Conservation (phyloP, 495 filamentous ascomycete genomes). For the Durotheca rogersii region DNA sequence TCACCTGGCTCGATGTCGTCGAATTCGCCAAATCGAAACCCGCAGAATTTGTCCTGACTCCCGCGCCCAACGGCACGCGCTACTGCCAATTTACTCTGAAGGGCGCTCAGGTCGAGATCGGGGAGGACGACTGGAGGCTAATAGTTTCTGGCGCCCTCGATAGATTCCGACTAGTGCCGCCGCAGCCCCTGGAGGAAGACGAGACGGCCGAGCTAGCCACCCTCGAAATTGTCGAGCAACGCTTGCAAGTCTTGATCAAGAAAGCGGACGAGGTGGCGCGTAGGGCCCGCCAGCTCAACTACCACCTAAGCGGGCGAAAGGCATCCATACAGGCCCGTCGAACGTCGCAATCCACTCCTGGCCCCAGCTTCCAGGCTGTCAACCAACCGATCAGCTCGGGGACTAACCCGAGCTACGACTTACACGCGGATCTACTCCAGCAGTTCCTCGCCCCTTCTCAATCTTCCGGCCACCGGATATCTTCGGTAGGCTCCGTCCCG, state of each 20-base stretch:
- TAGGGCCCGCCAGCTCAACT: conserved; percentile 78
- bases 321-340: conserved; percentile 57
- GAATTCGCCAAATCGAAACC: conserved; percentile 80
- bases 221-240: conserved; percentile 77
- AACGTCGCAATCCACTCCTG: conserved; percentile 29
- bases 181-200: conserved; percentile 72
- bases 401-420: conserved; percentile 36
- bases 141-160: conserved; percentile 79
- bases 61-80: conserved; percentile 60
- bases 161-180: conserved; percentile 76
- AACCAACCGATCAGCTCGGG: conserved; percentile 25
- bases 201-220: conserved; percentile 83
- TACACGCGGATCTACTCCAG: conserved; percentile 45
- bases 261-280: conserved; percentile 77
- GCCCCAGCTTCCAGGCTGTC: conserved; percentile 30
- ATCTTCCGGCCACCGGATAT: conserved; percentile 27
- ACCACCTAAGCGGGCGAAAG: conserved; percentile 72
- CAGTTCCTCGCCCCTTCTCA: conserved; percentile 40
- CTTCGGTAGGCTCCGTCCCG: conserved; percentile 31
- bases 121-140: conserved; percentile 81
- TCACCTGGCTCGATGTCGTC: conserved; percentile 83
- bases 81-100: conserved; percentile 81
- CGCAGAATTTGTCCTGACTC: conserved; percentile 72
- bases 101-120: conserved; percentile 79
- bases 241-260: conserved; percentile 70